A percentile compares a stretch with the other conserved stretches of the same genome.
phyloP scores from a whole-genome alignment of 2,329 filamentous ascomycete species.

The Beauveria asiatica region DNA sequence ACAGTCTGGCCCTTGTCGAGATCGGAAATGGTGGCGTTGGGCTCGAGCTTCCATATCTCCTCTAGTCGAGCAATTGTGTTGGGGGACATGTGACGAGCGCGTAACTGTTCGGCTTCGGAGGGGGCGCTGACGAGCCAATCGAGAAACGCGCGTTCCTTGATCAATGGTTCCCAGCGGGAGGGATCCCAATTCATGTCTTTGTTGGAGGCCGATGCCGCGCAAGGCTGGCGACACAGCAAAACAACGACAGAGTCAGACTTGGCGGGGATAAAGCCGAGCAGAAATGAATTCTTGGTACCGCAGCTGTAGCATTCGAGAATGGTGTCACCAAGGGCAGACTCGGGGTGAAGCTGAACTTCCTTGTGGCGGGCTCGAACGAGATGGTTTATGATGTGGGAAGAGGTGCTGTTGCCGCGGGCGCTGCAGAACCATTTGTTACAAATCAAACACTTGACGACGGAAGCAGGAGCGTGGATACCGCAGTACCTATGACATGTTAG shows the following conservation, averaged over 20 bases:
- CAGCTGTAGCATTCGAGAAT: constrained; percentile 98
- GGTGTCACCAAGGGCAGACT: constrained; percentile 88
- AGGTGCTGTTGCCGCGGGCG: constrained; percentile 90
- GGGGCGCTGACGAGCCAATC: constrained; percentile 86
- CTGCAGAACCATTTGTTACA: constrained; percentile 99
- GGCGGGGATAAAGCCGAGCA: constrained; percentile 94
- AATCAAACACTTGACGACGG: constrained; percentile 89
- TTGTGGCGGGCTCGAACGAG: constrained; percentile 95
- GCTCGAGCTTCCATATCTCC: constrained; percentile 97
- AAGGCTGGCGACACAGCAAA: constrained; percentile 90
- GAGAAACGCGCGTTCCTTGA: constrained; percentile 92
- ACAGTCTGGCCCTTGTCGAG: constrained; percentile 85
- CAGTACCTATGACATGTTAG: constrained; percentile 59
- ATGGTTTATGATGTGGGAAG: constrained; percentile 97
- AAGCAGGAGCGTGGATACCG: constrained; percentile 90
- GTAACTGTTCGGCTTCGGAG: constrained; percentile 89
- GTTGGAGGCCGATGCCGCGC: constrained; percentile 85
- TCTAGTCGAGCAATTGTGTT: constrained; percentile 95
- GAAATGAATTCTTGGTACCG: constrained; percentile 97
- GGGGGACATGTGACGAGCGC: constrained; percentile 83
- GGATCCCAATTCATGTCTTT: constrained; percentile 99
- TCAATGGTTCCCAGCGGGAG: constrained; percentile 92
- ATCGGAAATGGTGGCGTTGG: constrained; percentile 78
- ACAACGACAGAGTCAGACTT: constrained; percentile 99
- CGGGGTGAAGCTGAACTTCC: constrained; percentile 93